These are phyloP conservation scores for Gracilaria gracilis DNA, from an alignment of 23 red algal species.

Conservation along the genomic window DNA sequence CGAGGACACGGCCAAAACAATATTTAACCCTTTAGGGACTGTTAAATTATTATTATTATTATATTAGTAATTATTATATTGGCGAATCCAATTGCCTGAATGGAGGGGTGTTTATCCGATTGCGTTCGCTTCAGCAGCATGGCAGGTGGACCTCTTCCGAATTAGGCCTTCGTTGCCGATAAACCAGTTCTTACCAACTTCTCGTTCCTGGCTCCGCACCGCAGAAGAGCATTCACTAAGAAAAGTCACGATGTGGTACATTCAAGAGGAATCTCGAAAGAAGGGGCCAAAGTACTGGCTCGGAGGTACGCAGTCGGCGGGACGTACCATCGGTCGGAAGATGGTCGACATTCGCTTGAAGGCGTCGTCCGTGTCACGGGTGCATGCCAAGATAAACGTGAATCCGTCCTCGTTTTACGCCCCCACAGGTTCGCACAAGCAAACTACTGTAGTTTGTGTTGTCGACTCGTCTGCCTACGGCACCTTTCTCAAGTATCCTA, in stretches of 20 bases:
- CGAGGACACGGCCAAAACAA: too few relatives aligned
- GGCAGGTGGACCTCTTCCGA: not conserved
- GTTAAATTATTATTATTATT: too few relatives aligned
- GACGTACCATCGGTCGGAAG: slow-evolving; percentile 75
- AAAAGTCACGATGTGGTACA: slow-evolving; percentile 62
- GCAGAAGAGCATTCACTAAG: not conserved
- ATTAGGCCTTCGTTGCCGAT: not conserved
- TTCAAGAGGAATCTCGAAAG: slow-evolving; percentile 44
- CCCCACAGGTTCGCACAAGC: slow-evolving; percentile 5
- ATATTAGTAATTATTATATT: too few relatives aligned
- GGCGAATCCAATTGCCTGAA: not conserved
- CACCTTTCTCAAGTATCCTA: slow-evolving; percentile 70
- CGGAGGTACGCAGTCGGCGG: slow-evolving; percentile 36
- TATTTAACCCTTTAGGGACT: too few relatives aligned
- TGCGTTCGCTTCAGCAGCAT: not conserved
- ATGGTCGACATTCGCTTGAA: slow-evolving; percentile 70
- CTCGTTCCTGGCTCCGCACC: not conserved
- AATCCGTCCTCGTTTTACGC: slow-evolving; percentile 52
- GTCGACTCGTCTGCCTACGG: slow-evolving; percentile 70
- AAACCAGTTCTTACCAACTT: not conserved
- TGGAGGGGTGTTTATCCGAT: not conserved
- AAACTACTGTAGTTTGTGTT: slow-evolving; percentile 41
- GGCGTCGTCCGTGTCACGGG: slow-evolving; percentile 60
- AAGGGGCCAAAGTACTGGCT: slow-evolving; percentile 59
- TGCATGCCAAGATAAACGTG: slow-evolving; percentile 52